A percentile compares a stretch with the other conserved stretches of the same genome.
Conservation (phyloP, 139 green algal genomes). For the Chlamydomonas eustigma region DNA sequence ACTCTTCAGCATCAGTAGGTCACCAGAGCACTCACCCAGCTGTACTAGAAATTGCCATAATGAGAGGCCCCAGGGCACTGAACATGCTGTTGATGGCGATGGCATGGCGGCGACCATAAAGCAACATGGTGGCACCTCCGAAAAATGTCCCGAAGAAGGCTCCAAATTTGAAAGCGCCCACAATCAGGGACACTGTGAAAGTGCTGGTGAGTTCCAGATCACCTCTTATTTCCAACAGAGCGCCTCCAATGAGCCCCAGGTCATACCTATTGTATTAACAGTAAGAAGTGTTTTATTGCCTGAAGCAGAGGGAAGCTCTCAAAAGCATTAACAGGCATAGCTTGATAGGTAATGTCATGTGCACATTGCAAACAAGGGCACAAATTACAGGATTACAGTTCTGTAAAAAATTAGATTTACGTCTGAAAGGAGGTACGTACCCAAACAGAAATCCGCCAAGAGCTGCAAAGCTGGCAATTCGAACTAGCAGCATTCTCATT, state of each 20-base stretch:
- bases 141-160: conserved; percentile 70
- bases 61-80: conserved; percentile 62
- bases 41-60: conserved; percentile 56
- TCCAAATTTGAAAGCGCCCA: conserved; percentile 71
- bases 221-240: conserved; percentile 39
- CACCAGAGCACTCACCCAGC: background rate
- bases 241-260: conserved; percentile 63
- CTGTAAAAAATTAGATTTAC: too few relatives aligned
- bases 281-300: too few relatives aligned
- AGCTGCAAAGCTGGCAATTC: conserved; percentile 52
- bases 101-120: conserved; percentile 60
- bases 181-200: conserved; percentile 48
- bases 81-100: conserved; percentile 58
- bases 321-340: too few relatives aligned
- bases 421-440: too few relatives aligned
- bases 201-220: background rate
- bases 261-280: conserved; percentile 50
- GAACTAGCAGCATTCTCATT: conserved; percentile 42
- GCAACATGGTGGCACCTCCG: conserved; percentile 71
- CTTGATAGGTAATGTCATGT: too few relatives aligned
- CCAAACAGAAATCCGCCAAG: conserved; percentile 78
- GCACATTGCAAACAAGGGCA: too few relatives aligned
- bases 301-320: too few relatives aligned
- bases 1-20: too few relatives aligned
- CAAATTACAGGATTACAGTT: too few relatives aligned